Evolutionary conservation across 306 rosid genomes (phyloP), one percentile per base, ranked within the genome.

Genomic region (Rubus parviflorus): DNA sequence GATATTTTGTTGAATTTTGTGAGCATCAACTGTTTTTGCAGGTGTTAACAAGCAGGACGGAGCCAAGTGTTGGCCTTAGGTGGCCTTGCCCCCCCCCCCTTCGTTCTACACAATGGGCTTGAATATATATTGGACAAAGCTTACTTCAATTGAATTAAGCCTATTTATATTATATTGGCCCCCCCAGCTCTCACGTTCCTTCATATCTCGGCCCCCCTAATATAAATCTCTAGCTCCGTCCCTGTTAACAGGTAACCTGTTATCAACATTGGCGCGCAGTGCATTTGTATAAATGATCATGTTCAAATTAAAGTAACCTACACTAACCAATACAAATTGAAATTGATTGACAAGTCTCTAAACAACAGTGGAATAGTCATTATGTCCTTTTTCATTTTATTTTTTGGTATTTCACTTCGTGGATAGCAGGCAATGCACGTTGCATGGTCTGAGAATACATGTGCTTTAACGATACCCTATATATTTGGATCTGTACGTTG

Each of bases 361-460:
- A 58, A n/a, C 20, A 57, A 9, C 62, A 14, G 35, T 57, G 62
- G 35, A 57, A 57, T 30, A 14, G 35, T n/a, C 14, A 56, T 56
- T 20, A 1, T 57, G 62, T 20, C 23, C 2, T 20, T 20, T 20
- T 8, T 11, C 9, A n/a, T n/a, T n/a, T n/a, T n/a, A n/a, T n/a
- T 23, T 54, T 8, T 20, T 2, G 35, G 8, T 22, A n/a, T 23
- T 57, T 19, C 57, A 52, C 22, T 56, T 22, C 35, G 15, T 57
- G 63, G 63, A 57, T 57, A 57, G 63, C 63, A 57, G 35, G 10
- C 35, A 9, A 57, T 57, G 37, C 63, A 57, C 63, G 63, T 57
- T 57, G 35, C 63, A 20, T 54, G 61, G 5, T 57, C 35, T 20
- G 12, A 57, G 35, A 8, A 9, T 20, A 20, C 35, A 57, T 57